phyloP scores from a whole-genome alignment of 2,329 filamentous ascomycete species.

The Westerdykella aurantiaca region DNA sequence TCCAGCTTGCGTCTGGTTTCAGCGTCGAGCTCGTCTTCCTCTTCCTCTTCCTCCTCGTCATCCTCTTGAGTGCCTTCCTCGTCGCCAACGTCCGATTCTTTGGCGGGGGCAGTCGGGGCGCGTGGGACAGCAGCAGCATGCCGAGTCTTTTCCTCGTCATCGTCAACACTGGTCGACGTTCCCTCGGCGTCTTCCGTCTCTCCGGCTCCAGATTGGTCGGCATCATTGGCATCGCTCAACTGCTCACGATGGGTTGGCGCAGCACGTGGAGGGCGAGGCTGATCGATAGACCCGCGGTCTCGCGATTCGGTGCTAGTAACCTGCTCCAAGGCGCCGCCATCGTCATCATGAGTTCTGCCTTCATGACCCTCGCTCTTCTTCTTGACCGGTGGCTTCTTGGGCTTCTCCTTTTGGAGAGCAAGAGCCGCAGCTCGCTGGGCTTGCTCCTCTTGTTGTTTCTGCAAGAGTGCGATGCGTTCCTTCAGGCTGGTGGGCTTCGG shows the following conservation, averaged over 20 bases:
- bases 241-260: conserved; percentile 47
- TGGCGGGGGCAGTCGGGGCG: conserved; percentile 37
- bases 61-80: conserved; percentile 47
- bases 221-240: conserved; percentile 59
- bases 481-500: conserved; percentile 92
- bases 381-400: conserved; percentile 63
- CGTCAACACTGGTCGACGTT: conserved; percentile 65
- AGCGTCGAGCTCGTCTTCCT: conserved; percentile 80
- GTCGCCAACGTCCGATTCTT: conserved; percentile 45
- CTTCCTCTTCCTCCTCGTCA: conserved; percentile 61
- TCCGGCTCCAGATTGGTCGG: conserved; percentile 58
- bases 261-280: conserved; percentile 34
- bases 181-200: conserved; percentile 58
- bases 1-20: conserved; percentile 82
- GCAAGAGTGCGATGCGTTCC: conserved; percentile 87
- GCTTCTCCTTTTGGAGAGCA: conserved; percentile 73
- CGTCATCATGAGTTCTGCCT: conserved; percentile 24
- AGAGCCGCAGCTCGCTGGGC: conserved; percentile 64
- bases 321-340: conserved; percentile 35
- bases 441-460: conserved; percentile 90
- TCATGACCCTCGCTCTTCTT: conserved; percentile 54
- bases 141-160: conserved; percentile 57
- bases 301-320: conserved; percentile 30
- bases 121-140: conserved; percentile 13
- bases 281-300: conserved; percentile 38